A percentile compares a stretch with the other conserved stretches of the same genome.
Evolutionary conservation across 805 yeast species (phyloP).

Genomic region (Wickerhamomyces tratensis): DNA sequence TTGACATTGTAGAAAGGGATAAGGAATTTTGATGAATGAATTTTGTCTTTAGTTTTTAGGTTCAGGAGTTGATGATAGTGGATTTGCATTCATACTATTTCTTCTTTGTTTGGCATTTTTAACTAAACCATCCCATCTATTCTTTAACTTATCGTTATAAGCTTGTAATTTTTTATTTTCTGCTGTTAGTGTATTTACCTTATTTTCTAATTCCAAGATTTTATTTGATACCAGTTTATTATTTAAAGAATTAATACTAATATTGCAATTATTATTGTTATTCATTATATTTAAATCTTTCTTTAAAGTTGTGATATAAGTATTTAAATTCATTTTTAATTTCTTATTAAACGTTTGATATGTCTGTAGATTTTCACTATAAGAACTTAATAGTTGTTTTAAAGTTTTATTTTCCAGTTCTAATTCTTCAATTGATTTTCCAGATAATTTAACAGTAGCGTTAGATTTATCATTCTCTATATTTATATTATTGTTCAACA

Average conservation of each 20-base stretch:
- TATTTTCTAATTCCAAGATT: constrained; percentile 24
- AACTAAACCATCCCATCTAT: constrained; percentile 58
- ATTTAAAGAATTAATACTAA: too few relatives aligned
- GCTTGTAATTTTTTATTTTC: constrained; percentile 37
- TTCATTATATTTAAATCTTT: constrained; percentile 21
- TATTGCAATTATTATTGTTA: constrained; percentile 20
- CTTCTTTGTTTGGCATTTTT: constrained; percentile 52
- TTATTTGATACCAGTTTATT: constrained; percentile 6
- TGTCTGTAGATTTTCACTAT: constrained; percentile 13
- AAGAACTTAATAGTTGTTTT: constrained; percentile 11
- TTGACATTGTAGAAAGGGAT: too few relatives aligned
- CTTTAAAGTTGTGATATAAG: constrained; percentile 20
- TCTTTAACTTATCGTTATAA: constrained; percentile 41
- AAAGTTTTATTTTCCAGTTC: constrained; percentile 20
- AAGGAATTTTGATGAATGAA: too few relatives aligned
- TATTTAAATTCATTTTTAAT: constrained; percentile 16
- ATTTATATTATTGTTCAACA: neutral
- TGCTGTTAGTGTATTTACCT: constrained; percentile 24
- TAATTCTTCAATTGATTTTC: constrained; percentile 19
- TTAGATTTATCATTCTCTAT: neutral
- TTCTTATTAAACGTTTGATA: constrained; percentile 15
- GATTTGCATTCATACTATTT: constrained; percentile 10
- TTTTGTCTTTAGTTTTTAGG: neutral
- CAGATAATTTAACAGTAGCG: constrained; percentile 4
- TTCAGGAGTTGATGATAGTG: neutral